Conservation (phyloP, 257 asterid species). For the Fraxinus quadrangulata region DNA sequence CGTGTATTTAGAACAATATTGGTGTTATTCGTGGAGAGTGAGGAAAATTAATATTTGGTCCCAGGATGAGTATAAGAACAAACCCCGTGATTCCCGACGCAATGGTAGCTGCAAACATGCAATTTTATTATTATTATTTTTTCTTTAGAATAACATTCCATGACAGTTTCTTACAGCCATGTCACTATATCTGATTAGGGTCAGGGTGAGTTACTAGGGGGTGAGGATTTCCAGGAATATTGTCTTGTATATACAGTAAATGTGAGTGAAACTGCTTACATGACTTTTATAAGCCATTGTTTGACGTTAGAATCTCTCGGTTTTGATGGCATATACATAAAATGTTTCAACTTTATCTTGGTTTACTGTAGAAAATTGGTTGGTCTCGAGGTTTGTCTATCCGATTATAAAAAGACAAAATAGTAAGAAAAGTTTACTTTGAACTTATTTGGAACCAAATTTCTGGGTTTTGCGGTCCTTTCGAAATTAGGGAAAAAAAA, state of each 20-base stretch:
- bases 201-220: background rate
- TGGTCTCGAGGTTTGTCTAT: conserved; percentile 33
- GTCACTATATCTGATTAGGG: background rate
- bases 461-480: conserved; percentile 24
- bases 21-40: background rate
- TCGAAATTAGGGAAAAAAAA: conserved; percentile 21
- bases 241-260: background rate
- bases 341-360: conserved; percentile 7
- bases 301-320: conserved; percentile 21
- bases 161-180: no score
- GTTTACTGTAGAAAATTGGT: conserved; percentile 4
- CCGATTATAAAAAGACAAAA: conserved; percentile 21
- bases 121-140: conserved; percentile 23
- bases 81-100: conserved; percentile 85
- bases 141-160: no score
- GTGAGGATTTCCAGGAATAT: background rate
- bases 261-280: background rate
- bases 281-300: conserved; percentile 9
- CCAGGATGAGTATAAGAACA: conserved; percentile 46
- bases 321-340: conserved; percentile 6
- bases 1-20: background rate
- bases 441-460: conserved; percentile 29
- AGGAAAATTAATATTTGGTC: conserved; percentile 35
- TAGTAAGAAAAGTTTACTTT: conserved; percentile 28
- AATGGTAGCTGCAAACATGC: conserved; percentile 69